Evolutionary conservation across 352 stramenopile genomes (phyloP).

Genomic region (Pythium phragmiticola): DNA sequence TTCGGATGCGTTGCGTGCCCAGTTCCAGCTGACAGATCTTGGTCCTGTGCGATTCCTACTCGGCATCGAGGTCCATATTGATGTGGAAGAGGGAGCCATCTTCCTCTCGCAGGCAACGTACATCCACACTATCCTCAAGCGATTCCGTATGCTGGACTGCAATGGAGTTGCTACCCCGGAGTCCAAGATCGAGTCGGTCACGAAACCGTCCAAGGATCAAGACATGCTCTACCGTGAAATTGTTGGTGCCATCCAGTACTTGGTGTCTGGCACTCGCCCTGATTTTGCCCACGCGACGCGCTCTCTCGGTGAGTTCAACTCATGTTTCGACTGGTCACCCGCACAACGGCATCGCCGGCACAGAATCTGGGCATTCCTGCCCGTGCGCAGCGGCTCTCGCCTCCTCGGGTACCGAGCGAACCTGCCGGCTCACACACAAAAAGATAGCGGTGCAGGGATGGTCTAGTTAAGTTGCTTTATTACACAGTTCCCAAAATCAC

Average conservation of each 20-base stretch:
- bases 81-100: not conserved
- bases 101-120: not conserved
- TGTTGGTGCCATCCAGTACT: not conserved
- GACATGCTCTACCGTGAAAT: not conserved
- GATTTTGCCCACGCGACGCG: not conserved
- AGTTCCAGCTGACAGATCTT: not conserved
- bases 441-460: too few species aligned
- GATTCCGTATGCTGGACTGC: not conserved
- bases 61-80: not conserved
- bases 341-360: too few species aligned
- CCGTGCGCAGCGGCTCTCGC: too few species aligned
- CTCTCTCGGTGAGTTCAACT: not conserved
- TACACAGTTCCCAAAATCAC: too few species aligned
- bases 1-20: not conserved
- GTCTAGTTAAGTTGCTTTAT: too few species aligned
- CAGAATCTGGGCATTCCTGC: too few species aligned
- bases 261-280: not conserved
- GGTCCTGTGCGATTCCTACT: not conserved
- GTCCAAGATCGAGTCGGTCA: not conserved
- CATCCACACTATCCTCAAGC: not conserved
- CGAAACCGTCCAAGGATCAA: too few species aligned
- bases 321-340: too few species aligned
- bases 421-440: too few species aligned
- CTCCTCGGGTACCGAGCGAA: too few species aligned
- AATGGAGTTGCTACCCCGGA: not conserved